phyloP scores from a whole-genome alignment of 1,139 yeast species.

The Lodderomyces theae region DNA sequence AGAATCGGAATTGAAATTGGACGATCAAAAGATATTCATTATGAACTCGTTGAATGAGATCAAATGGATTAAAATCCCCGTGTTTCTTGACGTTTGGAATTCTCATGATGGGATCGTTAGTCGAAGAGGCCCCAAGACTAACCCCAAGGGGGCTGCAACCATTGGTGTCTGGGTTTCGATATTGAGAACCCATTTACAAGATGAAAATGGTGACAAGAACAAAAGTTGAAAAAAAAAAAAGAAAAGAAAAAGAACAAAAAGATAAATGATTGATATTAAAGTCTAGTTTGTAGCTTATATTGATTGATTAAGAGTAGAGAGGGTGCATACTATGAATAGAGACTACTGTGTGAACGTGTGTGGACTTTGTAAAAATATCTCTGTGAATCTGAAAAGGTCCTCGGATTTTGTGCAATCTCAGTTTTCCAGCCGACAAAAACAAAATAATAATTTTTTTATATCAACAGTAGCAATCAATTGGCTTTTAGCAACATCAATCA shows the following conservation, averaged over 20 bases:
- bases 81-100: slow-evolving; percentile 61
- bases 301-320: too few relatives aligned
- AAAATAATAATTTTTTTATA: too few relatives aligned
- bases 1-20: slow-evolving; percentile 35
- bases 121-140: slow-evolving; percentile 57
- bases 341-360: too few relatives aligned
- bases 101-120: slow-evolving; percentile 75
- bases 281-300: too few relatives aligned
- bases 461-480: background rate
- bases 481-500: background rate
- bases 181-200: slow-evolving; percentile 33
- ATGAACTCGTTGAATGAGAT: slow-evolving; percentile 50
- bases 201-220: background rate
- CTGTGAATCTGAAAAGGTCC: too few relatives aligned
- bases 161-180: slow-evolving; percentile 52
- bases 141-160: slow-evolving; percentile 53
- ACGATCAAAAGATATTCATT: slow-evolving; percentile 40
- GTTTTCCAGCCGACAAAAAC: background rate
- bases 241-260: too few relatives aligned
- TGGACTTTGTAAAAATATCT: too few relatives aligned
- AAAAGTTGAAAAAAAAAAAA: background rate
- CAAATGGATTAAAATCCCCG: slow-evolving; percentile 67
- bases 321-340: too few relatives aligned
- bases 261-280: too few relatives aligned
- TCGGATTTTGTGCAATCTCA: slow-evolving; percentile 1